Conservation (phyloP, 495 filamentous ascomycete species). For the Neurospora sp. region DNA sequence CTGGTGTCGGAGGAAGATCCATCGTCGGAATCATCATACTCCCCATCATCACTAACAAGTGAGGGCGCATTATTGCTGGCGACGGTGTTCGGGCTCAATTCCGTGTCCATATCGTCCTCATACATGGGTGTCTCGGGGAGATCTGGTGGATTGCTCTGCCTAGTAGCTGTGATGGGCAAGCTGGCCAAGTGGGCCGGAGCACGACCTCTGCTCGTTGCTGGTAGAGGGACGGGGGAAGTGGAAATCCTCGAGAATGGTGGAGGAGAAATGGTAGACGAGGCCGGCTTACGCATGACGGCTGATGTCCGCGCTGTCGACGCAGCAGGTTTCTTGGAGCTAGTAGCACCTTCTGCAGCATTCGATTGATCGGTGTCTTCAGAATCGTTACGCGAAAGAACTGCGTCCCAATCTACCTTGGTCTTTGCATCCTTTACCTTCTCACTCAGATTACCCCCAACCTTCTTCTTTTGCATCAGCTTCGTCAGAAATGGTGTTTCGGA, state of each 20-base stretch:
- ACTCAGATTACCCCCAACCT: slow-evolving; percentile 51
- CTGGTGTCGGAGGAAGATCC: slow-evolving; percentile 36
- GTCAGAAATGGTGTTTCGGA: slow-evolving; percentile 69
- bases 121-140: slow-evolving; percentile 34
- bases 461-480: slow-evolving; percentile 54
- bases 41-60: slow-evolving; percentile 77
- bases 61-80: slow-evolving; percentile 76
- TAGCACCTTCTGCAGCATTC: slow-evolving; percentile 8
- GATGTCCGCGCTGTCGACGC: slow-evolving; percentile 24
- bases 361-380: slow-evolving; percentile 34
- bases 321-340: slow-evolving; percentile 13
- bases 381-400: slow-evolving; percentile 39
- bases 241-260: slow-evolving; percentile 13
- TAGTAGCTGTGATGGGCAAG: not conserved
- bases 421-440: slow-evolving; percentile 50
- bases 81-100: slow-evolving; percentile 70
- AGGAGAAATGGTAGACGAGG: slow-evolving; percentile 47
- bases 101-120: slow-evolving; percentile 44
- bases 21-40: slow-evolving; percentile 53
- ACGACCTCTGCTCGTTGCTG: slow-evolving; percentile 46
- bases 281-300: slow-evolving; percentile 44
- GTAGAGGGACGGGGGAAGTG: slow-evolving; percentile 31
- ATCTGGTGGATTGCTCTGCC: slow-evolving; percentile 9
- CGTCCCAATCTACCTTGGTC: slow-evolving; percentile 43
- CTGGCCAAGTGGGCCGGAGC: slow-evolving; percentile 9